These are phyloP conservation scores for Nakaseomyces bracarensis DNA, from an alignment of 1,139 yeast genomes.

Conservation along the genomic window DNA sequence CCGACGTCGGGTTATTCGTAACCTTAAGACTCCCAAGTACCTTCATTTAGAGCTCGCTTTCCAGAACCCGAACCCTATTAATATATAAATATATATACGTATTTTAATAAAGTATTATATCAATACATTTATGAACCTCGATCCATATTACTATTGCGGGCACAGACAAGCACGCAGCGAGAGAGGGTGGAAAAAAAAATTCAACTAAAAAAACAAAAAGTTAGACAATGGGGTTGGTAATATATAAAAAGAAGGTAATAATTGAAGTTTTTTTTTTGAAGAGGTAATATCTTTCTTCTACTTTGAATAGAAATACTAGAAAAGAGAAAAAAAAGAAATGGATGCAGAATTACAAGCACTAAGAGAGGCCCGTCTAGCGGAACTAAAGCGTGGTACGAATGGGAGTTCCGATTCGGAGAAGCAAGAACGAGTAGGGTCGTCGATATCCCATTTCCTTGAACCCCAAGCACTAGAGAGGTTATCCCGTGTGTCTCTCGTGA, in stretches of 20 bases:
- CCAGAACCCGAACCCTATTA: background rate
- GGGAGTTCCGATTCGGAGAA: constrained; percentile 15
- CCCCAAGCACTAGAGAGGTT: constrained; percentile 83
- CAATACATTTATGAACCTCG: too few relatives aligned
- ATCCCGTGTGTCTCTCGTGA: constrained; percentile 76
- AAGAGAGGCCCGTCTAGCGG: constrained; percentile 78
- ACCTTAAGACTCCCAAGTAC: constrained; percentile 14
- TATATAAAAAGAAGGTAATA: too few relatives aligned
- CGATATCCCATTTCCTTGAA: constrained; percentile 61
- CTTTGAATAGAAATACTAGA: background rate
- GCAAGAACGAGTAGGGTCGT: constrained; percentile 22
- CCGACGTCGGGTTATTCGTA: constrained; percentile 31
- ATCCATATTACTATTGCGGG: too few relatives aligned
- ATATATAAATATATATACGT: too few relatives aligned
- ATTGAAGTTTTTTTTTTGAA: too few relatives aligned
- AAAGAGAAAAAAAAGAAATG: constrained; percentile 16
- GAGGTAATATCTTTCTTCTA: too few relatives aligned
- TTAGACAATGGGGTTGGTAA: too few relatives aligned
- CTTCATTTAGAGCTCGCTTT: too few relatives aligned
- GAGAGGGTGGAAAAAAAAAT: too few relatives aligned
- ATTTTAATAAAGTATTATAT: too few relatives aligned
- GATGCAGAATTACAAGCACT: constrained; percentile 83
- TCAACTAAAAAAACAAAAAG: too few relatives aligned
- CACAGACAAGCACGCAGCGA: too few relatives aligned
- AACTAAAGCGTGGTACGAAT: constrained; percentile 47